A percentile compares a stretch with the other conserved stretches of the same genome.
These are phyloP conservation scores for Cucumis variabilis DNA, from an alignment of 331 rosid genomes.

Conservation along the genomic window DNA sequence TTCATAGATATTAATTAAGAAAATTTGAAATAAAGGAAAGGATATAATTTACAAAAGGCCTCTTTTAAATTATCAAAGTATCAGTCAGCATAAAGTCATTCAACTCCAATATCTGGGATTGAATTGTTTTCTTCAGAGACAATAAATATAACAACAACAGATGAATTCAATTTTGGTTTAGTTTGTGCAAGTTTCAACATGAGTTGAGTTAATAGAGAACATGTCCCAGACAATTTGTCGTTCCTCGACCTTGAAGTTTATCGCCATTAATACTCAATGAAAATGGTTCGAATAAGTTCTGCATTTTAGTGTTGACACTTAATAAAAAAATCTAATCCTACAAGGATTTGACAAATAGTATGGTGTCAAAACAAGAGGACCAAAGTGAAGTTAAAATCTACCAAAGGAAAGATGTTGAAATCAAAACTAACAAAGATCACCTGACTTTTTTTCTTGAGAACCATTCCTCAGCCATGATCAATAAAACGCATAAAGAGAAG, in stretches of 20 bases:
- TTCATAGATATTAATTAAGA: too few species aligned
- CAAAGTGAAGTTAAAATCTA: not conserved
- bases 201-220: constrained; percentile 84
- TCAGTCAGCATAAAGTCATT: constrained; percentile 49
- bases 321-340: not conserved
- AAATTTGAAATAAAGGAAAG: not conserved
- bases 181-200: constrained; percentile 79
- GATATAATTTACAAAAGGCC: constrained; percentile 65
- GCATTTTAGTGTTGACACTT: not conserved
- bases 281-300: constrained; percentile 89
- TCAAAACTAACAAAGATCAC: constrained; percentile 43
- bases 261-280: constrained; percentile 83
- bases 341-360: not conserved
- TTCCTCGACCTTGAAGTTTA: constrained; percentile 91
- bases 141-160: constrained; percentile 87
- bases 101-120: constrained; percentile 85
- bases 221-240: constrained; percentile 95
- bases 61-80: too few species aligned
- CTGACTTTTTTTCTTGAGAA: constrained; percentile 59
- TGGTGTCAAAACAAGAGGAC: not conserved
- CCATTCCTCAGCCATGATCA: constrained; percentile 91
- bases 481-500: constrained; percentile 81
- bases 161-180: constrained; percentile 71
- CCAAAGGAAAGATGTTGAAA: not conserved
- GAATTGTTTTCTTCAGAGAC: constrained; percentile 93